Evolutionary conservation across 768 basidiomycete species (phyloP), one percentile per base, ranked within the genome.

Genomic region (Tulasnella sp.): DNA sequence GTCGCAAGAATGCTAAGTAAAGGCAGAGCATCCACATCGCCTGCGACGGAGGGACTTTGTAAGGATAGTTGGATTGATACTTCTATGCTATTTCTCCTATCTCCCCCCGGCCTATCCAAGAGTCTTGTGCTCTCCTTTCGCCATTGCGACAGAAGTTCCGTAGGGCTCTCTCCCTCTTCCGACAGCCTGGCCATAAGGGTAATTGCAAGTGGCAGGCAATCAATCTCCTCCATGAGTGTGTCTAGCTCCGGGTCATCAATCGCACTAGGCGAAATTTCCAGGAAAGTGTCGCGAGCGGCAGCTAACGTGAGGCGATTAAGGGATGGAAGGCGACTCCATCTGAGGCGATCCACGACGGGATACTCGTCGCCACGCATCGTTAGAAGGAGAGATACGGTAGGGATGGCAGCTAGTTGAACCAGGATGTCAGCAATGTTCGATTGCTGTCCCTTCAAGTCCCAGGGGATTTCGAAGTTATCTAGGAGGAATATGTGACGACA

Each of bases 401-500:
- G n/a, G n/a, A 40, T 20, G 39, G 39, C 5, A 6, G 39, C 5
- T 6, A 40, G 5, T 25, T 16, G 27, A 6, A 6, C 19, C 39
- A 40, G 6, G 5, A 40, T 40, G 6, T 40, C 39, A 5, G 10
- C 39, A 6, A 40, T 25, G 19, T 25, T 16, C 19, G 39, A 6
- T 40, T 40, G 5, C 39, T 40, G 19, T 5, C 39, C n/a, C 6
- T 16, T 5, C 10, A 40, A 20, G n/a, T 40, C 39, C 39, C 39
- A 40, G 6, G 39, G 39, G 5, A 25, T 40, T 25, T 40, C 39
- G n/a, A 40, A 40, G 39, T 40, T 40, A 40, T 40, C 39, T 10
- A 40, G 39, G 39, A 40, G 5, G 20, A 71, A 29, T 20, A 70
- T 37, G 6, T 64, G 55, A 6, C 59, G 62, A 3, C 58, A 56